Percentiles rank a stretch among this genome's conserved stretches.
Evolutionary conservation across 306 rosid genomes (phyloP).

Genomic region (Potentilla sterilis): DNA sequence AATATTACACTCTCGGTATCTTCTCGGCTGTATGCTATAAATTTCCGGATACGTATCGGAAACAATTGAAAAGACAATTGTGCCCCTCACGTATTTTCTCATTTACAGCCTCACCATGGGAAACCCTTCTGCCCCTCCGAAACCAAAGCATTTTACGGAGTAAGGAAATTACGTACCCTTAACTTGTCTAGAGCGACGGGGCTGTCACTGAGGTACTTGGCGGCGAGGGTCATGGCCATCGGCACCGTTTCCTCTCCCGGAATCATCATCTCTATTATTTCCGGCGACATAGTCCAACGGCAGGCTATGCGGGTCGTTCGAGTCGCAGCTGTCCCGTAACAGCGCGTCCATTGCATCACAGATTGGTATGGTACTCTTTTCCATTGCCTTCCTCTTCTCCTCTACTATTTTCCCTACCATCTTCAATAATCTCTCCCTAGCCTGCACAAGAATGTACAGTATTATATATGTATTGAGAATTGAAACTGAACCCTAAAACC

Average conservation of each 20-base stretch:
- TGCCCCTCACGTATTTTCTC: too few relatives aligned
- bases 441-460: slow-evolving; percentile 38
- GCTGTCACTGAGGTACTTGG: slow-evolving; percentile 56
- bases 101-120: too few relatives aligned
- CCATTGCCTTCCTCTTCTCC: slow-evolving; percentile 35
- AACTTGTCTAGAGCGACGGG: slow-evolving; percentile 55
- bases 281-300: slow-evolving; percentile 61
- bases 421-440: slow-evolving; percentile 73
- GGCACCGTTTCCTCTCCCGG: slow-evolving; percentile 96
- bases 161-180: slow-evolving; percentile 35
- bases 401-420: slow-evolving; percentile 54
- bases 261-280: slow-evolving; percentile 72
- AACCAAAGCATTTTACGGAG: too few relatives aligned
- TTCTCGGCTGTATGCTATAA: too few relatives aligned
- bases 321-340: slow-evolving; percentile 46
- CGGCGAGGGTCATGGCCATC: slow-evolving; percentile 71
- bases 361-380: slow-evolving; percentile 16
- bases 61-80: too few relatives aligned
- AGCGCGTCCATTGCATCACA: slow-evolving; percentile 71
- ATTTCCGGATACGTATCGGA: too few relatives aligned
- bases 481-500: background rate
- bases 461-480: background rate
- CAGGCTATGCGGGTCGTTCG: slow-evolving; percentile 27
- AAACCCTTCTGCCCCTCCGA: too few relatives aligned
- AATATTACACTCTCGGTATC: too few relatives aligned